These are phyloP conservation scores for Thinopyrum elongatum DNA, from an alignment of 176 grass and related monocot species.

Conservation along the genomic window DNA sequence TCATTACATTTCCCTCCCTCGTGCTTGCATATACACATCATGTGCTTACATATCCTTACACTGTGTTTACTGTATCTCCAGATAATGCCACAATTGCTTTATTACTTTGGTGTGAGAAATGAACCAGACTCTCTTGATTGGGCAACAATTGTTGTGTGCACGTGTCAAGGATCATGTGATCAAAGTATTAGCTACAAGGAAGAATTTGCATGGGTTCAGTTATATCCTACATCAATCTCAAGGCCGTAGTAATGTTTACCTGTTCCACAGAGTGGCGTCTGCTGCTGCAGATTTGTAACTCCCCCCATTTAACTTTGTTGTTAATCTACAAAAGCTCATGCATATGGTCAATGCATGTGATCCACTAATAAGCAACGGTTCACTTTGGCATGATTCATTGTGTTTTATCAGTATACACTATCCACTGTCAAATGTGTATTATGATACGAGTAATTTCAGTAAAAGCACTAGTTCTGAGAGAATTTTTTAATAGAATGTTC, in stretches of 20 bases:
- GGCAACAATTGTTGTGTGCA: constrained; percentile 77
- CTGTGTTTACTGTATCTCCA: constrained; percentile 42
- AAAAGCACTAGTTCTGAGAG: background rate
- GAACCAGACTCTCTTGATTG: constrained; percentile 89
- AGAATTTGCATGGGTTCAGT: constrained; percentile 89
- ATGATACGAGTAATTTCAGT: background rate
- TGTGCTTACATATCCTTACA: constrained; percentile 19
- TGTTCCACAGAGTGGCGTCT: background rate
- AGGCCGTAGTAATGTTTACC: constrained; percentile 20
- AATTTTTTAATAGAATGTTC: constrained; percentile 3
- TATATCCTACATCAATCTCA: constrained; percentile 52
- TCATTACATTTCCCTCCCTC: background rate
- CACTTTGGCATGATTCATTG: background rate
- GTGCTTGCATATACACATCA: background rate
- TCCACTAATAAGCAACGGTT: background rate
- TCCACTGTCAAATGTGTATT: background rate
- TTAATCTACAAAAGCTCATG: background rate
- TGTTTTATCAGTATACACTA: background rate
- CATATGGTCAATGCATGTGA: background rate
- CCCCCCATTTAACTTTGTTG: background rate
- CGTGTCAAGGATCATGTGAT: constrained; percentile 77
- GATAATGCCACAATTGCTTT: constrained; percentile 96
- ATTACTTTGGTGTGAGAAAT: constrained; percentile 80
- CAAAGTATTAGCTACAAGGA: constrained; percentile 71
- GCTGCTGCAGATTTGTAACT: constrained; percentile 33